Evolutionary conservation across 805 yeast species (phyloP).

Genomic region (Ogataea kodamae): DNA sequence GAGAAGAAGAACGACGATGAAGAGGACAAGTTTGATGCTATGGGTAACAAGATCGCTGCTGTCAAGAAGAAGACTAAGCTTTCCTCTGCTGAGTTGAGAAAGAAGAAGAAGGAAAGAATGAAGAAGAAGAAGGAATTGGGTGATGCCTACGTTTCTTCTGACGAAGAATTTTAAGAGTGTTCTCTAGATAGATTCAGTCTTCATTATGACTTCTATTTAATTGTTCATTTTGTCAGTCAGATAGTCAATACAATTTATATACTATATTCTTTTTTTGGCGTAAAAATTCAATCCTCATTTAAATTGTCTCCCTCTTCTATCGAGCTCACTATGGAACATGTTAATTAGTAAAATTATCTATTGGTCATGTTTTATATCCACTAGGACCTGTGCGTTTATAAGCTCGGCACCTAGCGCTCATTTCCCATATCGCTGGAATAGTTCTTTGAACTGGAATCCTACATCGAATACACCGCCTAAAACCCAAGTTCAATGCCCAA

Average conservation of each 20-base stretch:
- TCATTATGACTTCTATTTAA: slow-evolving; percentile 5
- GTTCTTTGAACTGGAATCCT: slow-evolving; percentile 1
- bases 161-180: slow-evolving; percentile 67
- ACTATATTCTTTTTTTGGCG: slow-evolving; percentile 7
- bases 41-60: slow-evolving; percentile 99
- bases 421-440: not conserved
- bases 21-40: slow-evolving; percentile 98
- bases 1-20: slow-evolving; percentile 89
- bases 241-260: slow-evolving; percentile 11
- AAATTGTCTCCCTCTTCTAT: slow-evolving; percentile 6
- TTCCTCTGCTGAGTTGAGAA: slow-evolving; percentile 98
- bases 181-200: slow-evolving; percentile 1
- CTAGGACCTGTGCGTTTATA: not conserved
- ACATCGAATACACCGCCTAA: slow-evolving; percentile 1
- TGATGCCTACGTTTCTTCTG: slow-evolving; percentile 98
- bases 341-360: not conserved
- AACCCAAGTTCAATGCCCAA: slow-evolving; percentile 14
- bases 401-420: slow-evolving; percentile 1
- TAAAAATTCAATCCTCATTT: slow-evolving; percentile 1
- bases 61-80: slow-evolving; percentile 96
- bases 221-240: slow-evolving; percentile 10
- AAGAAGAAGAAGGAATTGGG: slow-evolving; percentile 99
- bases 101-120: slow-evolving; percentile 99
- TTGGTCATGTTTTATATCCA: not conserved
- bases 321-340: slow-evolving; percentile 8